Evolutionary conservation across 148 eudicot species (phyloP), one percentile per base, ranked within the genome.

Genomic region (Drosera capensis): DNA sequence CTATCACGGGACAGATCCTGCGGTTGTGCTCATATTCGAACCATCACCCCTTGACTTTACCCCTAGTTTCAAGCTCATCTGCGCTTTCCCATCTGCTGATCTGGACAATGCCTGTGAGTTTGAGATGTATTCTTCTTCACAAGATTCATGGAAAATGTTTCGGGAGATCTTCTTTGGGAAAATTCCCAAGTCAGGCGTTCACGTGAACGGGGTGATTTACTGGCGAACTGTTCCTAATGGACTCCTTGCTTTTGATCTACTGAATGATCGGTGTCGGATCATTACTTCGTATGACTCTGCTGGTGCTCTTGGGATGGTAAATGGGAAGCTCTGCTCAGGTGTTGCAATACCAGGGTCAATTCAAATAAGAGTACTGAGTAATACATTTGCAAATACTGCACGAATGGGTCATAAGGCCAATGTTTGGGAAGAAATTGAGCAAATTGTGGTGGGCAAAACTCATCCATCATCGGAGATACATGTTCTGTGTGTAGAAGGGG

Each of bases 21-120:
- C 63, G 13, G 13, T 68, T 36, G 78, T 65, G 37, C 61, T 81
- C 13, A 45, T 57, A 29, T 81, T 77, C 43, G 81, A 81, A 49
- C 92, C 84, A 23, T 73, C 92, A 3, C 20, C 57, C 37, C 58
- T 77, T 22, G 71, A 64, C 52, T 77, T 74, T 57, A 66, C 42
- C 44, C 73, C 71, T 22, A 66, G 69, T 18, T 81, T 59, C 47
- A 71, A 74, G 51, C 56, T 74, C 7, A 47, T 77, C 3, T 73
- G 84, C 48, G 51, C 71, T 52, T 77, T 71, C 40, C 59, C 66
- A 1, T 63, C 79, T 25, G 26, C 20, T 9, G 75, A 77, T 48
- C 59, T 75, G 30, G 79, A 66, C 26, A 58, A 62, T 38, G 80
- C 73, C 1, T 65, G 51, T 50, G 73, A 72, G 50, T 81, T 81